Base-by-base conservation (phyloP, 345 rosid genomes). In the Eucalyptus virginea region DNA sequence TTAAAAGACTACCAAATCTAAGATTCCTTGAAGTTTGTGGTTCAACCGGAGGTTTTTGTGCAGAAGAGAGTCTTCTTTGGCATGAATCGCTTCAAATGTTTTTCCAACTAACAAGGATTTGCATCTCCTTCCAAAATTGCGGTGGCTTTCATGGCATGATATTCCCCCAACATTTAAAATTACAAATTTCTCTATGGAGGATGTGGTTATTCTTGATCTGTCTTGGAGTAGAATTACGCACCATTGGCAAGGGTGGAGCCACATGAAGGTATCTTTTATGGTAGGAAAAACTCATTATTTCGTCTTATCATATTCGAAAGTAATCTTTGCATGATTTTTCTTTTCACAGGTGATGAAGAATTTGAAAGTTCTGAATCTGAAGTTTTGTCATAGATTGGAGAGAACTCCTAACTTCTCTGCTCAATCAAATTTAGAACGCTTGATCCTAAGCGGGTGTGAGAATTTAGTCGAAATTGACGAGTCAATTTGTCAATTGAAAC, bases 301-400 rank as follows among this genome's bases (percentile, higher is more conserved):
- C 12, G 4, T 45, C 48, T 49, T 49, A 5, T 49, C 0, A 49
- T 0, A 5, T 49, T 49, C 6, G 0, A 44, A 15, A 49, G 51
- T 49, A 5, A 49, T 49, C 6, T 14, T 49, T 49, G 17, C 51
- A 49, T 49, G 51, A 14, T 49, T 49, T 48, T 49, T 14, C 6
- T 49, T 49, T 49, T 49, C 17, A 49, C 17, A 49, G 51, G 51
- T 14, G 17, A 49, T 5, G 15, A 14, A 49, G 6, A 14, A 49
- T 49, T 14, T 49, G 17, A 49, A 49, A 2, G 17, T 49, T 49
- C 0, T 49, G 17, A 0, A 14, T 14, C 1, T 47, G 4, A 3
- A 0, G 0, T 0, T 0, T 47, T 49, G 6, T 0, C 0, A 0
- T 49, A 0, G 1, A 1, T 49, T 49, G 6, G 16, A 14, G 6